Base-by-base conservation (phyloP, 306 rosid genomes). In the Medicago arabica region DNA sequence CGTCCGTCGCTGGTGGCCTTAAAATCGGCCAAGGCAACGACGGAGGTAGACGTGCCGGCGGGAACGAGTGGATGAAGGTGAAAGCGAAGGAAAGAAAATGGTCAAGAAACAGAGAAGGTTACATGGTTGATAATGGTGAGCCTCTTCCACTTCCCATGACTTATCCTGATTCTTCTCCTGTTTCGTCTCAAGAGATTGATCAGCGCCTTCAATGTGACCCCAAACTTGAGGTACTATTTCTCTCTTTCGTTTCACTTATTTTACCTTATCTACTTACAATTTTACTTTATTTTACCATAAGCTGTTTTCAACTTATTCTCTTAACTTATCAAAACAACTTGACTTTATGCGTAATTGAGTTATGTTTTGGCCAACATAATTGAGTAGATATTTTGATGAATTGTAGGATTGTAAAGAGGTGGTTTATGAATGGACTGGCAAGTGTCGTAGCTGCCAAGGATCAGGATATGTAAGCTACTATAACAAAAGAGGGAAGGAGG, bases 381-480 rank as follows among this genome's bases (percentile, higher is more conserved):
- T 70, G 67, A 69, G 4, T 28, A 68, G 73, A 39, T 66, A 38
- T 47, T 17, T 69, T 36, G 34, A 40, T 57, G 9, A 61, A 23
- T 71, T 85, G 86, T 76, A 95, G 98, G 98, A 95, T 74, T 92
- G 98, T 82, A 95, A 85, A 87, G 96, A 83, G 85, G 96, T 95
- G 55, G 98, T 95, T 23, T 95, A 90, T 80, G 98, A 92, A 82
- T 95, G 98, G 98, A 95, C 98, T 38, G 97, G 98, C 7, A 86
- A 90, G 82, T 95, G 97, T 81, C 83, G 93, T 75, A 92, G 97
- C 83, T 95, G 97, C 86, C 96, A 90, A 76, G 98, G 98, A 55
- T 92, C 98, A 0, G 98, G 98, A 79, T 89, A 69, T 77, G 89
- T 83, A 31, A 90, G 85, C 89, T 87, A 90, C 81, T 90, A 87